Conservation (phyloP, 805 yeast species). For the Metschnikowia anglica region DNA sequence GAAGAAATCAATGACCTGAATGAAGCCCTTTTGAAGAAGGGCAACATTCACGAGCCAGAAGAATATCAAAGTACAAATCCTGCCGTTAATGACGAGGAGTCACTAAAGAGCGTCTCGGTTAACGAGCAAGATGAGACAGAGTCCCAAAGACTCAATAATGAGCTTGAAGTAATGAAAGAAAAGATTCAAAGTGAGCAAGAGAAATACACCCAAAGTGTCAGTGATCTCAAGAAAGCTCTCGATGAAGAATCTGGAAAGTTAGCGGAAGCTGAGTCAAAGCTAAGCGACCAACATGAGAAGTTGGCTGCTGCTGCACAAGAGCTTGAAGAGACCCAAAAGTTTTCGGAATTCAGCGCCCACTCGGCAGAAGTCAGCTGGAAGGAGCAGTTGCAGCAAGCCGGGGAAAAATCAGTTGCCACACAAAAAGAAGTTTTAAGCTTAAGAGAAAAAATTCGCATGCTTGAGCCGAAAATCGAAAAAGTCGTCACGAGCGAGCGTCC, state of each 20-base stretch:
- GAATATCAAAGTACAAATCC: neutral
- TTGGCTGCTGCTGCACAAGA: conserved; percentile 9
- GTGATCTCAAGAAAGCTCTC: conserved; percentile 3
- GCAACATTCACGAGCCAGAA: neutral
- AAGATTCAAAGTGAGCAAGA: neutral
- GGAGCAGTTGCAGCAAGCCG: conserved; percentile 1
- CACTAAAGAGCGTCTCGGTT: neutral
- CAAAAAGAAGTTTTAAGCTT: conserved; percentile 3
- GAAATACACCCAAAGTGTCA: neutral
- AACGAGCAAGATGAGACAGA: neutral
- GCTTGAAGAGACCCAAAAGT: conserved; percentile 11
- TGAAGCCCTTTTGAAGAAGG: neutral
- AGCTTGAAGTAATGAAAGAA: conserved; percentile 1
- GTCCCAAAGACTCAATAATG: neutral
- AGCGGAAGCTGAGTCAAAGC: neutral
- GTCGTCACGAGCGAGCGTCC: neutral
- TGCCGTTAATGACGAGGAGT: neutral
- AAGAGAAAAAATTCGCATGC: neutral
- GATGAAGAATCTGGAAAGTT: conserved; percentile 1
- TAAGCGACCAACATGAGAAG: conserved; percentile 1
- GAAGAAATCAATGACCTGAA: neutral
- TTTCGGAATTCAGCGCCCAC: neutral
- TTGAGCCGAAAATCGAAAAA: conserved; percentile 1
- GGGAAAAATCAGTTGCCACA: neutral
- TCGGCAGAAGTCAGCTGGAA: neutral